phyloP scores from a whole-genome alignment of 2,329 filamentous ascomycete genomes.

The Penicillium capsulatum region DNA sequence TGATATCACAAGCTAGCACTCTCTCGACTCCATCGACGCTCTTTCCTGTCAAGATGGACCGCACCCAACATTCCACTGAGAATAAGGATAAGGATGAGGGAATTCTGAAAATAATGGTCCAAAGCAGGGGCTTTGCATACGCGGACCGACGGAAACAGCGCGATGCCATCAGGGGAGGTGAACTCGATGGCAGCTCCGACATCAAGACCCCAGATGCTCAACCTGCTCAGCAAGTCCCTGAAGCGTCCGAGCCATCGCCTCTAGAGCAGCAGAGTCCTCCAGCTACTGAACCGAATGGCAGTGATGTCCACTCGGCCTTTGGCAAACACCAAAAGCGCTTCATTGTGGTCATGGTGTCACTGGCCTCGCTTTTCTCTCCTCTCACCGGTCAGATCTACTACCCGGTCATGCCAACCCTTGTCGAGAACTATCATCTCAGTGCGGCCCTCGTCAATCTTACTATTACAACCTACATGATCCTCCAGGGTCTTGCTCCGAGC shows the following conservation, averaged over 20 bases:
- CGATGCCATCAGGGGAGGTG: too few species aligned
- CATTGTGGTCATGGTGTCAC: slow-evolving; percentile 37
- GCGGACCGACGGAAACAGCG: too few species aligned
- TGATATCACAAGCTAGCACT: too few species aligned
- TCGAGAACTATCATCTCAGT: slow-evolving; percentile 18
- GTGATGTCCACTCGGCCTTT: slow-evolving; percentile 29
- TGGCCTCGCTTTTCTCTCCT: slow-evolving; percentile 42
- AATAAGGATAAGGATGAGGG: too few species aligned
- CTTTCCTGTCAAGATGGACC: too few species aligned
- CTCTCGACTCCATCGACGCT: too few species aligned
- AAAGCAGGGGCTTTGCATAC: too few species aligned
- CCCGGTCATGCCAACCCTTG: slow-evolving; percentile 24
- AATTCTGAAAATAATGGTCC: too few species aligned
- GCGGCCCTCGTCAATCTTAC: slow-evolving; percentile 28
- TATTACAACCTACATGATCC: slow-evolving; percentile 28
- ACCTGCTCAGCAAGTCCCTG: too few species aligned
- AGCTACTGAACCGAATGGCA: background rate
- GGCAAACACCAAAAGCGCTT: slow-evolving; percentile 31
- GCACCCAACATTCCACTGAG: too few species aligned
- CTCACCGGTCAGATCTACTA: slow-evolving; percentile 37
- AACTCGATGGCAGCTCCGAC: too few species aligned
- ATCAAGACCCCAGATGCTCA: too few species aligned
- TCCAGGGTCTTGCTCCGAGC: slow-evolving; percentile 30
- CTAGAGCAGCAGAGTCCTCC: background rate
- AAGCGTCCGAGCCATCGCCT: background rate